Evolutionary conservation across 2,329 filamentous ascomycete species (phyloP).

Genomic region (Coleophoma crateriformis): DNA sequence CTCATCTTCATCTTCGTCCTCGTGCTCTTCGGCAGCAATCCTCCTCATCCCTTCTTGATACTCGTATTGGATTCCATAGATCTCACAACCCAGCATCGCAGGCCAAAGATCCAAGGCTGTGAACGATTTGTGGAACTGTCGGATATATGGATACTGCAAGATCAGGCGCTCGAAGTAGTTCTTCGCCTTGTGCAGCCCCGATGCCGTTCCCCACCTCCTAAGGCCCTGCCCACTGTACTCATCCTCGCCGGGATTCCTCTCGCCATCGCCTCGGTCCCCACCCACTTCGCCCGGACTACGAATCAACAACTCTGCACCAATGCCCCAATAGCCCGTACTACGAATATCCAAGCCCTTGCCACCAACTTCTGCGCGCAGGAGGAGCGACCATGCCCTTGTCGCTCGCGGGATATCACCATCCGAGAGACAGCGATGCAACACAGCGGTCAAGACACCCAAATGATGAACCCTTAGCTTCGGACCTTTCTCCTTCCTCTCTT

Average conservation of each 20-base stretch:
- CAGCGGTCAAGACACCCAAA: conserved; percentile 59
- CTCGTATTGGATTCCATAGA: conserved; percentile 67
- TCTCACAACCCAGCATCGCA: conserved; percentile 73
- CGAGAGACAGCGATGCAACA: conserved; percentile 69
- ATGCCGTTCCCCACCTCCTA: conserved; percentile 32
- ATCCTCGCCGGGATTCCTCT: background rate
- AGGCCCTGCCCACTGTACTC: background rate
- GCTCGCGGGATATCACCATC: conserved; percentile 67
- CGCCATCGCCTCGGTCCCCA: background rate
- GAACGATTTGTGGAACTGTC: conserved; percentile 51
- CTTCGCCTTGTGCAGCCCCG: conserved; percentile 51
- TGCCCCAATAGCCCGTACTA: conserved; percentile 66
- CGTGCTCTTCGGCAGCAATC: conserved; percentile 26
- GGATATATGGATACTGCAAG: conserved; percentile 65
- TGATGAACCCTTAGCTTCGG: conserved; percentile 43
- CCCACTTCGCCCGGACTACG: conserved; percentile 31
- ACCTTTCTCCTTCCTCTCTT: conserved; percentile 3
- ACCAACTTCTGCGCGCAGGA: conserved; percentile 55
- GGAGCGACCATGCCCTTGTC: conserved; percentile 67
- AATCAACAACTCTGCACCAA: conserved; percentile 81
- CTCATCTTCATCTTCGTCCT: conserved; percentile 17
- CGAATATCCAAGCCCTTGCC: conserved; percentile 63
- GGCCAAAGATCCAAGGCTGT: conserved; percentile 76
- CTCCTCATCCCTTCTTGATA: conserved; percentile 38
- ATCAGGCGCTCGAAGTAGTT: conserved; percentile 76